phyloP scores from a whole-genome alignment of 2,329 filamentous ascomycete genomes.

The Aureobasidium musti region DNA sequence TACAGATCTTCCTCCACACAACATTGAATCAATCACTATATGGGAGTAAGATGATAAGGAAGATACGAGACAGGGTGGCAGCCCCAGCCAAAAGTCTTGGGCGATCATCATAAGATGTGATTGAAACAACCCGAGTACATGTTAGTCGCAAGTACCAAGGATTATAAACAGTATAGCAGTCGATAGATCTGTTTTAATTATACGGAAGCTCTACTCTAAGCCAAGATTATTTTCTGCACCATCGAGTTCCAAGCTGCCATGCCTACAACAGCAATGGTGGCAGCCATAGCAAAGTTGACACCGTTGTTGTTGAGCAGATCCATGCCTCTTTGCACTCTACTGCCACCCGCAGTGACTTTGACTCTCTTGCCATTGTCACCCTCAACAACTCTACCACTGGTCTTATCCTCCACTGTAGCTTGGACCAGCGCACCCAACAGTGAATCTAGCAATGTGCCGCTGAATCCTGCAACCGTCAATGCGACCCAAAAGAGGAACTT shows the following conservation, averaged over 20 bases:
- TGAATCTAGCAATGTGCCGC: conserved; percentile 85
- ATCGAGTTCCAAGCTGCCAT: conserved; percentile 18
- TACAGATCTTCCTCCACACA: too few species aligned
- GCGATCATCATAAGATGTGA: too few species aligned
- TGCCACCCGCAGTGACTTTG: conserved; percentile 43
- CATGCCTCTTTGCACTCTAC: conserved; percentile 61
- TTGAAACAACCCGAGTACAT: too few species aligned
- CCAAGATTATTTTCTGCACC: conserved; percentile 18
- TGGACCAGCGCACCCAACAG: conserved; percentile 83
- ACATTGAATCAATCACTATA: too few species aligned
- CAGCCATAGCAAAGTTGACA: conserved; percentile 92
- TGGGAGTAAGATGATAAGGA: too few species aligned
- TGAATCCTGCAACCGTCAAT: conserved; percentile 70
- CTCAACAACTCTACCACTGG: conserved; percentile 85
- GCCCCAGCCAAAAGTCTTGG: background rate
- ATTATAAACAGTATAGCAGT: background rate
- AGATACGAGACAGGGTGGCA: background rate
- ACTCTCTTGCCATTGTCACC: conserved; percentile 61
- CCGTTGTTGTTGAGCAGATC: conserved; percentile 91
- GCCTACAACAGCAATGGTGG: conserved; percentile 65
- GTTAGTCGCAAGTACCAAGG: background rate
- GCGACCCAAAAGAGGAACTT: conserved; percentile 21
- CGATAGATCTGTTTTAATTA: background rate
- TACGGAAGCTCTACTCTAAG: background rate
- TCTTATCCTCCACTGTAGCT: conserved; percentile 79